A percentile compares a stretch with the other conserved stretches of the same genome.
These are phyloP conservation scores for Globisporangium cystogenes DNA, from an alignment of 352 stramenopile species.

Conservation along the genomic window DNA sequence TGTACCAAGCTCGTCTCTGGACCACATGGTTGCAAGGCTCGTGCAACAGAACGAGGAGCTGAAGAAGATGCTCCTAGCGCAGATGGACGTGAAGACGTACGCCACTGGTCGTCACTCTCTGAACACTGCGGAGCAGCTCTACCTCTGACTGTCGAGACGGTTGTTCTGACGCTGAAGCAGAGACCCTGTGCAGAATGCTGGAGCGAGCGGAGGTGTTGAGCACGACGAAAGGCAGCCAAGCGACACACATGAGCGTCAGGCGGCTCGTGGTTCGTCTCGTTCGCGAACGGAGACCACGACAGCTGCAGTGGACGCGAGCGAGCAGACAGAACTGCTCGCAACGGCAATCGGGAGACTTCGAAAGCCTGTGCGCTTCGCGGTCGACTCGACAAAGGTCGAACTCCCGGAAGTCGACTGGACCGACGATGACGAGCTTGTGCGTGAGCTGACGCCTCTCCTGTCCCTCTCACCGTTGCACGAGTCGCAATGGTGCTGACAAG, in stretches of 20 bases:
- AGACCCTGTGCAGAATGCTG: neutral
- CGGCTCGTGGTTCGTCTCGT: neutral
- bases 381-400: neutral
- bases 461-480: too few relatives aligned
- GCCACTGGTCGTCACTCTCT: neutral
- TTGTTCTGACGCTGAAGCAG: neutral
- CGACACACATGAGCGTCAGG: neutral
- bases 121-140: neutral
- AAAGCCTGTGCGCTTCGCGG: neutral
- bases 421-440: constrained; percentile 46
- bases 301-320: neutral
- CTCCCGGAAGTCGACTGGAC: constrained; percentile 52
- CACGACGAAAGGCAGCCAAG: neutral
- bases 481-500: neutral
- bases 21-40: constrained; percentile 12
- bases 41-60: constrained; percentile 29
- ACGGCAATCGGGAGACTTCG: neutral
- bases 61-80: constrained; percentile 8
- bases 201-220: constrained; percentile 3
- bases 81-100: constrained; percentile 4
- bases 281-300: neutral
- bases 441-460: neutral
- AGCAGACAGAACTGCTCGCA: too few relatives aligned
- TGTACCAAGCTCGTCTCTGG: neutral
- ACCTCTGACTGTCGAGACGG: too few relatives aligned